Conservation (phyloP, 192 early-diverging fungal genomes). For the Coemansia asiatica region DNA sequence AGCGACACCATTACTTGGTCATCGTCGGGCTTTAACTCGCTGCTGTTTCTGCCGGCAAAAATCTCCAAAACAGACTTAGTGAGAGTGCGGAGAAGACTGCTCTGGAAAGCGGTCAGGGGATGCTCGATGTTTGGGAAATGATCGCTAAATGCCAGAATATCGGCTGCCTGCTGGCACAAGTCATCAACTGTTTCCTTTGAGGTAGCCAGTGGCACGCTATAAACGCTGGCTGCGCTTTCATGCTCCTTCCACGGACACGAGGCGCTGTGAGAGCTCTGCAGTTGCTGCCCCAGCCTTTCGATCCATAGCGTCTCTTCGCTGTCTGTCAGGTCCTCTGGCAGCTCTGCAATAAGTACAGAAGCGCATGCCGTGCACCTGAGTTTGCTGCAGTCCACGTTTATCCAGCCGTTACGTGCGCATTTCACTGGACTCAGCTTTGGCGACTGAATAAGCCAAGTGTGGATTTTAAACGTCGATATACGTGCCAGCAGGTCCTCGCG, state of each 20-base stretch:
- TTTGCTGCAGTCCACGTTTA: constrained; percentile 48
- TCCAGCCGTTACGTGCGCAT: constrained; percentile 54
- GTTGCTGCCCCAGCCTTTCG: constrained; percentile 32
- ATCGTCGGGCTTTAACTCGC: not conserved
- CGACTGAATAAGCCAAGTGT: constrained; percentile 52
- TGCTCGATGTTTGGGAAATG: constrained; percentile 24
- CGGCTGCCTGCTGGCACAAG: constrained; percentile 35
- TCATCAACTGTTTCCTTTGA: constrained; percentile 38
- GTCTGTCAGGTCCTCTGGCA: constrained; percentile 37
- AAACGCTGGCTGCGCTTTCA: constrained; percentile 31
- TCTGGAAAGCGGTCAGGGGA: constrained; percentile 48
- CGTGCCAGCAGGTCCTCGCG: constrained; percentile 45
- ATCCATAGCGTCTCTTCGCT: constrained; percentile 43
- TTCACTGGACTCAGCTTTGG: constrained; percentile 37
- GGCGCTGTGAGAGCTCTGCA: constrained; percentile 44
- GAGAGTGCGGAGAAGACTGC: constrained; percentile 28
- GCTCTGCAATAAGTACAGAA: constrained; percentile 43
- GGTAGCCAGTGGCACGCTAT: constrained; percentile 35
- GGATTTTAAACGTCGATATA: constrained; percentile 50
- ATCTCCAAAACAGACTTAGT: not conserved
- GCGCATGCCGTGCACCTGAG: constrained; percentile 44
- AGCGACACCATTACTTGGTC: constrained; percentile 18
- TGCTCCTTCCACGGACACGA: constrained; percentile 45
- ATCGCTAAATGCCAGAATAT: constrained; percentile 20
- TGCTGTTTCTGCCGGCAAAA: not conserved